A percentile compares a stretch with the other conserved stretches of the same genome.
These are phyloP conservation scores for Sugiyamaella castrensis DNA, from an alignment of 1,139 yeast species.

Conservation along the genomic window DNA sequence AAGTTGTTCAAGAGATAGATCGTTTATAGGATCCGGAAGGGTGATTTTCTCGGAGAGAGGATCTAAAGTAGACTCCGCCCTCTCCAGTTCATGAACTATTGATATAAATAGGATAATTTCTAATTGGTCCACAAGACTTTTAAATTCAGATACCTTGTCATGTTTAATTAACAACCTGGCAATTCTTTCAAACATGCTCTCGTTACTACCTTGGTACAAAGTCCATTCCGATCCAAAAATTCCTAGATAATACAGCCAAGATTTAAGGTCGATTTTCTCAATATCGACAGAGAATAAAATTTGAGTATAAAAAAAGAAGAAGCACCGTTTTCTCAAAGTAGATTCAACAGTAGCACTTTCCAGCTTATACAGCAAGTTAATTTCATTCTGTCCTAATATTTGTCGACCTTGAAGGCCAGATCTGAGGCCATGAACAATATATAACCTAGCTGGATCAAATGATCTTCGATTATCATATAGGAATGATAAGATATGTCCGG, in stretches of 20 bases:
- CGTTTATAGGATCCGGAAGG: too few species aligned
- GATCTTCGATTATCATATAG: conserved; percentile 49
- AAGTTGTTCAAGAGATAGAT: too few species aligned
- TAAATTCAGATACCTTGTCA: background rate
- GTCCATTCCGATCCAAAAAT: too few species aligned
- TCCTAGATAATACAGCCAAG: conserved; percentile 1
- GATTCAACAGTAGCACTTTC: conserved; percentile 21
- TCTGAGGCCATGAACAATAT: conserved; percentile 55
- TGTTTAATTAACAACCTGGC: background rate
- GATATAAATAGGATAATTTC: too few species aligned
- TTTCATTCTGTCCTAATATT: conserved; percentile 4
- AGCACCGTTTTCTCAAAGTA: conserved; percentile 15
- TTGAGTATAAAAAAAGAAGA: conserved; percentile 13
- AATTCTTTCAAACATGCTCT: too few species aligned
- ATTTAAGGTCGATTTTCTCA: background rate
- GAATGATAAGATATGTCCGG: conserved; percentile 43
- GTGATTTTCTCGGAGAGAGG: too few species aligned
- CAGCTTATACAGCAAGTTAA: conserved; percentile 9
- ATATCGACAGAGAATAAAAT: conserved; percentile 17
- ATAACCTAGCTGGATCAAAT: conserved; percentile 72
- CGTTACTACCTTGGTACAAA: too few species aligned
- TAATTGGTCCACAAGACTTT: background rate
- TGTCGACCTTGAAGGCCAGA: conserved; percentile 43
- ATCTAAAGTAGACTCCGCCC: too few species aligned
- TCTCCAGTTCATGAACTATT: too few species aligned